Evolutionary conservation across 2,329 filamentous ascomycete species (phyloP).

Genomic region (Aureobasidium sp.): DNA sequence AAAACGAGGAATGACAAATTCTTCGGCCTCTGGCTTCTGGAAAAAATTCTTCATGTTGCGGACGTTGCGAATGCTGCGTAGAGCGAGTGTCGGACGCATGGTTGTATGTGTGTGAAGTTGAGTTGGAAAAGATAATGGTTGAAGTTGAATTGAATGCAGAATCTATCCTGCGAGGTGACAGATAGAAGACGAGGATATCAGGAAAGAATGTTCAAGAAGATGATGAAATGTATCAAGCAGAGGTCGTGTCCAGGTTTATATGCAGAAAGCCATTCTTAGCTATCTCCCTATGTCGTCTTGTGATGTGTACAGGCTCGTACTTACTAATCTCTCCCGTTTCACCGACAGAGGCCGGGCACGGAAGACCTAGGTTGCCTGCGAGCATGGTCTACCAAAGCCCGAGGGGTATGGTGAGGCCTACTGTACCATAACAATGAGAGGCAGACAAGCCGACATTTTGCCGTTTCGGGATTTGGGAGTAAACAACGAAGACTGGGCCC

Average conservation of each 20-base stretch:
- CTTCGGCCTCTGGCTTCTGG: not conserved
- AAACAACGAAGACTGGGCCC: not conserved
- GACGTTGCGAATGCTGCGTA: slow-evolving; percentile 1
- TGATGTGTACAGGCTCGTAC: not conserved
- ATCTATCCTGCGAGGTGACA: no score
- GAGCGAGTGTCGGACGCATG: not conserved
- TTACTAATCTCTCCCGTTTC: not conserved
- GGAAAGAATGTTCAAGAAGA: not conserved
- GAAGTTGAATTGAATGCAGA: no score
- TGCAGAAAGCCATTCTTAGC: not conserved
- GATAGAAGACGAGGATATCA: not conserved
- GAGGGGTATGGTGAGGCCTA: not conserved
- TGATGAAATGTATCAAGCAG: not conserved
- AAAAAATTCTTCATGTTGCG: not conserved
- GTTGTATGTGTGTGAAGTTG: not conserved
- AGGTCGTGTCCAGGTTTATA: not conserved
- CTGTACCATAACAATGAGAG: not conserved
- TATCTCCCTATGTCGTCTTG: not conserved
- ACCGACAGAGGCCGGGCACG: no score
- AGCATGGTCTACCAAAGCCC: not conserved
- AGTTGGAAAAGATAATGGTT: no score
- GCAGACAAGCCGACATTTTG: not conserved
- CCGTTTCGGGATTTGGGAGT: not conserved
- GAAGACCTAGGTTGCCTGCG: no score
- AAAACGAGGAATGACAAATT: not conserved